Base-by-base conservation (phyloP, 495 filamentous ascomycete species). In the Penicillium daleae region DNA sequence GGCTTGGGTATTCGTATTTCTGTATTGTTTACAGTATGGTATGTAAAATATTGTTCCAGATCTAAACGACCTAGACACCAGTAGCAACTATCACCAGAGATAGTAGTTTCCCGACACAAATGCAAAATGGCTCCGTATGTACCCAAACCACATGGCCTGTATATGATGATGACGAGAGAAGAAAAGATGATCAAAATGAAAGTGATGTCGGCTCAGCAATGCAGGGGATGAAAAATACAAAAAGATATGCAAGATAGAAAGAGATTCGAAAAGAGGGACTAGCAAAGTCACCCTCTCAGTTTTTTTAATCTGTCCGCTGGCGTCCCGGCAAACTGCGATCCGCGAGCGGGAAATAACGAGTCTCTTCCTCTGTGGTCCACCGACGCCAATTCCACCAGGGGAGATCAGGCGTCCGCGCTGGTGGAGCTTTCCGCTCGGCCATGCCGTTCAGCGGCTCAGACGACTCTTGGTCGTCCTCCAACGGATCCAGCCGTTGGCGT, bases 351-450 rank as follows among this genome's bases (percentile, higher is more conserved):
- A 72, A 71, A 57, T 78, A 78, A 3, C 59, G 64, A n/a, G 64
- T 55, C 33, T 74, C 69, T 29, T 49, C 44, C 7, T 56, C 21
- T 19, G 48, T 52, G 15, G 46, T 64, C 76, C 76, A 78, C 65
- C 74, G 65, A 6, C 67, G 69, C 71, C 67, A 76, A 62, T 74
- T 63, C 78, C 76, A 80, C 78, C 78, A 79, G 26, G 73, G 65
- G 15, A 66, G 58, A 24, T 57, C 55, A 15, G 21, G 53, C 26
- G 59, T 33, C 2, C 27, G 55, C 7, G 21, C 6, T 3, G 57
- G 56, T 19, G 54, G 27, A 22, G 59, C 37, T 56, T 74, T 71
- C 24, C 53, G 48, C 59, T 75, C 63, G 21, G 56, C 19, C 63
- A 57, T 64, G 2, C 57, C 65, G 32, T 75, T 62, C 27, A 76